A percentile compares a stretch with the other conserved stretches of the same genome.
These are phyloP conservation scores for Boletus vinaceobasis DNA, from an alignment of 768 basidiomycete species.

Conservation along the genomic window DNA sequence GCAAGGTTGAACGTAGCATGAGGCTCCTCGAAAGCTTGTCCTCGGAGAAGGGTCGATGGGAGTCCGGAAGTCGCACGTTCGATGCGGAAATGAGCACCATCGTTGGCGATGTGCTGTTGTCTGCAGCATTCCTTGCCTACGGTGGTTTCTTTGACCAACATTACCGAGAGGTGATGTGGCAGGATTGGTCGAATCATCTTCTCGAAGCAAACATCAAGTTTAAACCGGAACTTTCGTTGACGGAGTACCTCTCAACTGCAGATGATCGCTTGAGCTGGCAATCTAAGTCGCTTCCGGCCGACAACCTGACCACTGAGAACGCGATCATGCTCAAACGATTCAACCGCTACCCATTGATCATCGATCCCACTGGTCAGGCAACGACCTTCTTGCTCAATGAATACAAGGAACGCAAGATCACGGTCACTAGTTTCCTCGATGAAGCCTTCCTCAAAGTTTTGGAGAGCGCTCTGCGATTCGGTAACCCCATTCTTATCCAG, in stretches of 20 bases:
- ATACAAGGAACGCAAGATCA: slow-evolving; percentile 94
- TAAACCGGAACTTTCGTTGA: slow-evolving; percentile 87
- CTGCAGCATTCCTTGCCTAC: slow-evolving; percentile 95
- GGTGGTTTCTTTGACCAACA: slow-evolving; percentile 98
- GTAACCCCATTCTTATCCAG: slow-evolving; percentile 94
- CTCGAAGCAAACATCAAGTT: slow-evolving; percentile 86
- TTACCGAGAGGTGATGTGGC: slow-evolving; percentile 96
- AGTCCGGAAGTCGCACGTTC: slow-evolving; percentile 90
- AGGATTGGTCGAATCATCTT: slow-evolving; percentile 89
- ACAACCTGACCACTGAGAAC: slow-evolving; percentile 95
- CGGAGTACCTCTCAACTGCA: slow-evolving; percentile 95
- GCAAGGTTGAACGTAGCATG: slow-evolving; percentile 97
- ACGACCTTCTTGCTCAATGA: slow-evolving; percentile 92
- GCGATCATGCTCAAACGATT: slow-evolving; percentile 99
- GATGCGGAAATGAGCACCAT: slow-evolving; percentile 99
- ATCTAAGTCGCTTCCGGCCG: slow-evolving; percentile 90
- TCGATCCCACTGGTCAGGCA: slow-evolving; percentile 98
- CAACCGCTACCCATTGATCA: slow-evolving; percentile 95
- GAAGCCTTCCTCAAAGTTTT: slow-evolving; percentile 98
- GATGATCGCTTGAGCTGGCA: slow-evolving; percentile 97
- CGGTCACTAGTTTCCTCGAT: slow-evolving; percentile 97
- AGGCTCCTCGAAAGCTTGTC: slow-evolving; percentile 90
- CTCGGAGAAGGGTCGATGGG: slow-evolving; percentile 93
- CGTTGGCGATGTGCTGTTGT: slow-evolving; percentile 92
- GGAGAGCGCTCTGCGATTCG: slow-evolving; percentile 98